A percentile compares a stretch with the other conserved stretches of the same genome.
phyloP scores from a whole-genome alignment of 2,329 filamentous ascomycete genomes.

The Sclerotinia sclerotiorum region DNA sequence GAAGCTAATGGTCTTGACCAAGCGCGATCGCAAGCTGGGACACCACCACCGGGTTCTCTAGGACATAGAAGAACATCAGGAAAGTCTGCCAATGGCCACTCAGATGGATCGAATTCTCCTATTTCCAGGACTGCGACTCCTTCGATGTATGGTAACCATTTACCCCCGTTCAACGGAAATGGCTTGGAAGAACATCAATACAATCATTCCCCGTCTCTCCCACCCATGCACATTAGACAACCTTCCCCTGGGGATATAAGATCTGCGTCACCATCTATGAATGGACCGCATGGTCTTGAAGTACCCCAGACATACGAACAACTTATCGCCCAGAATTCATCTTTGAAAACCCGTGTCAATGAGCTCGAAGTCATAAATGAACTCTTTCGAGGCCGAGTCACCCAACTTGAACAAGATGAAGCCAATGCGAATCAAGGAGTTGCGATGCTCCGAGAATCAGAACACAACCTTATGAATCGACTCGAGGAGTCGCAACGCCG shows the following conservation, averaged over 20 bases:
- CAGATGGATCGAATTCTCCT: conserved; percentile 74
- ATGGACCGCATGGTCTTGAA: conserved; percentile 63
- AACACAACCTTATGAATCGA: conserved; percentile 57
- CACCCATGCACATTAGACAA: conserved; percentile 52
- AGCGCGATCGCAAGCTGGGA: conserved; percentile 55
- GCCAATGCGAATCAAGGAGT: conserved; percentile 62
- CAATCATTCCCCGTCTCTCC: conserved; percentile 55
- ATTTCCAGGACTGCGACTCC: conserved; percentile 79
- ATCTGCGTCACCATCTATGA: conserved; percentile 48
- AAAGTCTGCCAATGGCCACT: conserved; percentile 69
- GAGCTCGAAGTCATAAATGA: conserved; percentile 95
- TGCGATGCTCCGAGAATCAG: conserved; percentile 56
- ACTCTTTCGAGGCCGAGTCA: conserved; percentile 71
- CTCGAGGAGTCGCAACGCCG: conserved; percentile 75
- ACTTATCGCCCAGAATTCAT: conserved; percentile 75
- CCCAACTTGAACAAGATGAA: conserved; percentile 75
- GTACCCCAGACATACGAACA: conserved; percentile 77
- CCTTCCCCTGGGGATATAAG: conserved; percentile 55
- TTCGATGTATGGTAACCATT: conserved; percentile 69
- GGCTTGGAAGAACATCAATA: conserved; percentile 64
- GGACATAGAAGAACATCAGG: conserved; percentile 65
- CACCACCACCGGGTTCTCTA: conserved; percentile 52
- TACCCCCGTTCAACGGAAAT: conserved; percentile 76
- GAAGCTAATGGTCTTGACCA: conserved; percentile 60
- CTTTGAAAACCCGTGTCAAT: conserved; percentile 90